Base-by-base conservation (phyloP, 192 early-diverging fungal genomes). In the Kappamyces sp. region DNA sequence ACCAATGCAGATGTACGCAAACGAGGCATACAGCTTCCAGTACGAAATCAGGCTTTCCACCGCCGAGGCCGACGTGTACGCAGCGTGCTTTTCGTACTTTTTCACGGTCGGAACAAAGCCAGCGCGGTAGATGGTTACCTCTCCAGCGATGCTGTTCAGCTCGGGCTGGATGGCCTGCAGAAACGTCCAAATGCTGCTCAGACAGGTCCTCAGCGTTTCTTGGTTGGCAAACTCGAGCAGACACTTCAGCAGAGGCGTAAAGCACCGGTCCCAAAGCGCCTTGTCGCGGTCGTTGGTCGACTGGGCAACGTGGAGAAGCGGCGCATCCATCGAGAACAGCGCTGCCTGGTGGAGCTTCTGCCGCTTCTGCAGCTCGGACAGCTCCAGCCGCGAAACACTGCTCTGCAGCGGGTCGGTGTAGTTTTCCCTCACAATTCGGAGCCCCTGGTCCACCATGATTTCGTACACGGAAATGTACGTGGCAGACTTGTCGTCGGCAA, bases 1-100 rank as follows among this genome's bases (percentile, higher is more conserved):
- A 60, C 75, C 74, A 47, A 88, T 83, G 15, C 80, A 86, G 1
- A 86, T 81, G 40, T 80, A 87, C 0, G 84, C 85, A 66, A 85
- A 86, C 2, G 79, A 78, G 1, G 91, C 61, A 68, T 84, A 89
- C 1, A 80, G 70, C 35, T 75, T 69, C 88, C 88, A 93, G 62
- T 90, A 86, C 4, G 80, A 77, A 37, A 93, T 70, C 15, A 90
- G 74, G 31, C 81, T 86, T n/a, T 58, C 55, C 5, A 33, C 36
- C 9, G 9, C 34, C 5, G 22, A 22, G 22, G 22, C 22, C 22
- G 22, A 22, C 22, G 22, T 22, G 22, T 22, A 22, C 22, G 22
- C 22, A 22, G 22, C 22, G 22, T 22, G 8, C 6, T 30, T 22
- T 55, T 55, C 54, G 6, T 15, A 9, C 11, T 58, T 58, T 38